Evolutionary conservation across 495 filamentous ascomycete genomes (phyloP), one percentile per base, ranked within the genome.

Genomic region (Daldinia concentrica): DNA sequence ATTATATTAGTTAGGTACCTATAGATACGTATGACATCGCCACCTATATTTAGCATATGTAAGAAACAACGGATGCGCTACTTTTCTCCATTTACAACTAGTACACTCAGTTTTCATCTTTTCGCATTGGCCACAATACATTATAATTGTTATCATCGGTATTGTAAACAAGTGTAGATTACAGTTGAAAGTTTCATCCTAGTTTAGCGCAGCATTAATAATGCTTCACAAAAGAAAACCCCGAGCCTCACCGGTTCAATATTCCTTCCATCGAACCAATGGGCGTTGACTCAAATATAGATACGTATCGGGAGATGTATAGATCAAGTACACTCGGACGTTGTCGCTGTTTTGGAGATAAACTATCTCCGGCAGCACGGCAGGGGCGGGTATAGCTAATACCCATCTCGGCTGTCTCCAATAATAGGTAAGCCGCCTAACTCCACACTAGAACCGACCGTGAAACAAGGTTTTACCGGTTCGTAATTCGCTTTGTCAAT

Each of bases 381-480:
- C 51, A 41, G 71, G 71, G 1, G 71, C 65, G 1, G 11, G 0
- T 14, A 43, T 68, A 73, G 52, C 24, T 0, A n/a, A 26, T 62
- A 52, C 62, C 71, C 43, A 19, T 48, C 43, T 48, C 43, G n/a
- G 30, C 27, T 1, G 56, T 73, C 56, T 59, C 64, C 60, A 72
- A 68, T 68, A 63, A 64, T 64, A 62, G 62, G 26, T 65, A 63
- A 29, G 37, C 15, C 43, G 43, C 41, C 37, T 39, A 64, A 37
- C 69, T 72, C 70, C 65, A 68, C 70, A 62, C 51, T 54, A 7
- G 50, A 55, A 41, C 64, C 56, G 29, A 59, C 48, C 11, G 56
- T 61, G 37, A 63, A 65, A 64, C 64, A 65, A 68, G 60, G 64
- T 65, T 73, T 41, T 65, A 56, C 50, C 58, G 50, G 64, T 56